Base-by-base conservation (phyloP, 2,329 filamentous ascomycete species). In the Neoscytalidium dimidiatum region DNA sequence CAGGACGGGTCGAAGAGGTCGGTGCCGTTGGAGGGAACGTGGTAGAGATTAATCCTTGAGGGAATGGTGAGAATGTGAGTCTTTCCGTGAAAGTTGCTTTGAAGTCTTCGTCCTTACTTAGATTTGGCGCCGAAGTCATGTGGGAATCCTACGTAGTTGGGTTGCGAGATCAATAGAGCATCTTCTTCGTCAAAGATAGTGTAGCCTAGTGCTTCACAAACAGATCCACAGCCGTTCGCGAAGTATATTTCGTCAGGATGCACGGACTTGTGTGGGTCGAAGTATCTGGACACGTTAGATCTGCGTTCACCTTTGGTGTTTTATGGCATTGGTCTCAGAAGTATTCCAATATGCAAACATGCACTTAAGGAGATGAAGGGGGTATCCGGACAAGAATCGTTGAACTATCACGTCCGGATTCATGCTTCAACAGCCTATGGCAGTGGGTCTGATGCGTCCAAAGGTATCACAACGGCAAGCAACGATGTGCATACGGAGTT, bases 61-160 rank as follows among this genome's bases (percentile, higher is more conserved):
- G 14, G 51, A 6, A 38, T 9, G 8, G 14, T 35, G 3, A 35
- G 33, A 35, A 9, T 7, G 14, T 35, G 33, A 14, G 33, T 7
- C 33, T 35, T 35, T n/a, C 33, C 4, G 21, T 33, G 33, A 61
- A n/a, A 33, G n/a, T 33, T 9, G 3, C 21, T 21, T 35, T 6
- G n/a, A 14, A 62, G 23, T n/a, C 17, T 13, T 35, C 14, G 56
- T 14, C 51, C 57, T 68, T 69, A 58, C 17, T 67, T 64, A 4
- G 82, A 78, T 58, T 80, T 78, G 19, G 79, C 77, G 0, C 79
- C 78, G 49, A 85, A 81, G 68, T 86, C 84, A 1, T 79, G 71
- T 23, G 80, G 75, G 62, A 85, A 85, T 17, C 80, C 75, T 19
- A 79, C 79, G 64, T 85, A 86, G 6, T 80, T 75, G 0, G 83